Percentiles rank a stretch among this genome's conserved stretches.
Conservation (phyloP, 768 basidiomycete species). For the Sutorius australiensis region DNA sequence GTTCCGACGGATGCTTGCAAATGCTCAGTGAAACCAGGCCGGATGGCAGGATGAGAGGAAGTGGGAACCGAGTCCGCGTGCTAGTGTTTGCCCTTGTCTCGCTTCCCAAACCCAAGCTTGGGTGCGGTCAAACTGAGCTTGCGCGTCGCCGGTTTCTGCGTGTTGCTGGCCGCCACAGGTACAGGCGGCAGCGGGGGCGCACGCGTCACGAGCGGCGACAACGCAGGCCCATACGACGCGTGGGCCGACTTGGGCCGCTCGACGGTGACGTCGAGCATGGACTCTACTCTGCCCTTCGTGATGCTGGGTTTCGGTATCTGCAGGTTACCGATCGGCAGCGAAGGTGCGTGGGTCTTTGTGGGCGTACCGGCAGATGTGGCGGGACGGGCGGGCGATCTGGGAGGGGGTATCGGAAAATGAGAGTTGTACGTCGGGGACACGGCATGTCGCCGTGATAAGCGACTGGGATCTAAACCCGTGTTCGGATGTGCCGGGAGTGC, state of each 20-base stretch:
- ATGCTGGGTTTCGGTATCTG: slow-evolving; percentile 1
- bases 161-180: slow-evolving; percentile 16
- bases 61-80: neutral
- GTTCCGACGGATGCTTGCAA: neutral
- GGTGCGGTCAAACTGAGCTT: slow-evolving; percentile 69
- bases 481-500: slow-evolving; percentile 17
- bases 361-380: slow-evolving; percentile 38
- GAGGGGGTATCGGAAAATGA: neutral
- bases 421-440: slow-evolving; percentile 1
- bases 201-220: slow-evolving; percentile 15
- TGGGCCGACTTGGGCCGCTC: slow-evolving; percentile 28
- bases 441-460: slow-evolving; percentile 10
- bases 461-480: slow-evolving; percentile 17
- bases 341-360: slow-evolving; percentile 7
- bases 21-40: neutral
- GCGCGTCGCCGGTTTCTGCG: slow-evolving; percentile 43
- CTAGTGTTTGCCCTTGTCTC: slow-evolving; percentile 45
- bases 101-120: slow-evolving; percentile 52
- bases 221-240: slow-evolving; percentile 16
- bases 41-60: neutral
- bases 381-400: slow-evolving; percentile 31
- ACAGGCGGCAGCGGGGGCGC: slow-evolving; percentile 8
- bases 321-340: neutral
- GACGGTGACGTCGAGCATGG: neutral
- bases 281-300: slow-evolving; percentile 1